These are phyloP conservation scores for Starmerella tilneyi DNA, from an alignment of 805 yeast genomes.

Conservation along the genomic window DNA sequence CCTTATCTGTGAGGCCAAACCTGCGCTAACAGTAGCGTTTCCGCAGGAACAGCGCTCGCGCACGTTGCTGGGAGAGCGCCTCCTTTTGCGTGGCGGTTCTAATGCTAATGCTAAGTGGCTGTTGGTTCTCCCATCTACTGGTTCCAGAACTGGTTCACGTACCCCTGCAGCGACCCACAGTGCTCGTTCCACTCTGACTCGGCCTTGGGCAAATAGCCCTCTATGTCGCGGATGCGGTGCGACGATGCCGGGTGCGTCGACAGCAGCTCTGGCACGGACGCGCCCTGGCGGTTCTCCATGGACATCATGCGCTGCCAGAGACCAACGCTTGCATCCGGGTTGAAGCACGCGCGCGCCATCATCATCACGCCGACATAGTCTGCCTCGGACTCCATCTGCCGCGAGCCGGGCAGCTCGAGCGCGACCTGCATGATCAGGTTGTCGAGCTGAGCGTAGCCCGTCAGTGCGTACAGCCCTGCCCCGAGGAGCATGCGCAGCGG, in stretches of 20 bases:
- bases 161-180: slow-evolving; percentile 9
- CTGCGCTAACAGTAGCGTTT: too few relatives aligned
- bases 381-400: slow-evolving; percentile 94
- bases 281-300: slow-evolving; percentile 35
- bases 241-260: slow-evolving; percentile 83
- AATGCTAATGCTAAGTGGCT: too few relatives aligned
- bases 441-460: slow-evolving; percentile 49
- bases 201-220: slow-evolving; percentile 47
- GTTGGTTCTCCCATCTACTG: neutral
- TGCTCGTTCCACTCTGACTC: slow-evolving; percentile 8
- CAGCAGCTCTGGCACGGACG: slow-evolving; percentile 48
- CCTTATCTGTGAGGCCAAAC: too few relatives aligned
- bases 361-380: slow-evolving; percentile 88
- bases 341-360: slow-evolving; percentile 81
- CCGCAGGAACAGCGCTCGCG: too few relatives aligned
- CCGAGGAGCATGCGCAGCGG: slow-evolving; percentile 58
- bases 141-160: slow-evolving; percentile 1
- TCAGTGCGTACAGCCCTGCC: slow-evolving; percentile 44
- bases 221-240: slow-evolving; percentile 60
- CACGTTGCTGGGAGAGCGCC: too few relatives aligned
- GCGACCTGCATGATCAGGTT: slow-evolving; percentile 45
- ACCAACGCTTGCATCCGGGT: slow-evolving; percentile 60
- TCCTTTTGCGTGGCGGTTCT: too few relatives aligned
- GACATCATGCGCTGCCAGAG: slow-evolving; percentile 77
- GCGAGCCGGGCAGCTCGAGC: slow-evolving; percentile 69